phyloP scores from a whole-genome alignment of 768 basidiomycete species.

The Suillus plorans region DNA sequence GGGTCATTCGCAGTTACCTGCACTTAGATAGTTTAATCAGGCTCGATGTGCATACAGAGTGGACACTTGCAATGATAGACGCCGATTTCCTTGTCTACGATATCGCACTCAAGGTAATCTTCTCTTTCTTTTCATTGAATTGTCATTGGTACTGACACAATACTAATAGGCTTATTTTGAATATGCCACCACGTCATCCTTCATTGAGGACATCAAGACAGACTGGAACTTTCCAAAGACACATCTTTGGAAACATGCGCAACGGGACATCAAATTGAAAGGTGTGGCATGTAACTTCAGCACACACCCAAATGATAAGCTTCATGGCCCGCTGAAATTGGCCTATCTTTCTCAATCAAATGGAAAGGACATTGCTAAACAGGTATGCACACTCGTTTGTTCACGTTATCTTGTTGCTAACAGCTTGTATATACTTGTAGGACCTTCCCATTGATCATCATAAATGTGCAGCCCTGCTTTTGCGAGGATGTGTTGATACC shows the following conservation, averaged over 20 bases:
- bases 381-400: conserved; percentile 19
- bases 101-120: conserved; percentile 20
- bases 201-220: conserved; percentile 17
- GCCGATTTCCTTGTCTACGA: conserved; percentile 20
- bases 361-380: conserved; percentile 30
- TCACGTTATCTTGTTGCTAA: too few species aligned
- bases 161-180: neutral
- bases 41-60: conserved; percentile 32
- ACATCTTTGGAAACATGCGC: conserved; percentile 30
- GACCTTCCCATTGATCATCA: conserved; percentile 3
- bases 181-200: neutral
- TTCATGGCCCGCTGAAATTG: conserved; percentile 26
- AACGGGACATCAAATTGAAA: conserved; percentile 31
- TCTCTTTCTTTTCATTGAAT: neutral
- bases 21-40: conserved; percentile 29
- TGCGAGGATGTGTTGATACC: neutral
- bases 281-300: conserved; percentile 30
- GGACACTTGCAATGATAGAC: conserved; percentile 21
- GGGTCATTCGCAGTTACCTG: conserved; percentile 30
- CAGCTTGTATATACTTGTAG: neutral
- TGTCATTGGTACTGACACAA: neutral
- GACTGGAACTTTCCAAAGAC: conserved; percentile 37
- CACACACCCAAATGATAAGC: conserved; percentile 31
- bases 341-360: conserved; percentile 30
- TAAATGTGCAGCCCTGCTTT: neutral